Conservation (phyloP, 345 rosid genomes). For the Eutrema yunnanense region DNA sequence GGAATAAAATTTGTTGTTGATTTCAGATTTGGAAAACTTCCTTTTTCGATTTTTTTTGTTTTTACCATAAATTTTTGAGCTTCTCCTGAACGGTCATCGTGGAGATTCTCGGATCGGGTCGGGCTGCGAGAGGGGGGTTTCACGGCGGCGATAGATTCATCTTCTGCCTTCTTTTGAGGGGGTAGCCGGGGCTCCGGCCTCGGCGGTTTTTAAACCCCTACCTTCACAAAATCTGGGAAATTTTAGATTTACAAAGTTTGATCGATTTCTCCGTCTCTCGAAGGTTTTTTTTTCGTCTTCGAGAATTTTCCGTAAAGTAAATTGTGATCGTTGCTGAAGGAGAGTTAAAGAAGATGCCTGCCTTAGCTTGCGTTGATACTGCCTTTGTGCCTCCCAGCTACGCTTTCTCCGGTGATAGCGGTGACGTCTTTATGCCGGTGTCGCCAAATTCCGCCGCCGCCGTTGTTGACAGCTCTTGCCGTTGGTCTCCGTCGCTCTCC, state of each 20-base stretch:
- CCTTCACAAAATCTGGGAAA: slow-evolving; percentile 34
- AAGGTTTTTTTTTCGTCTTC: neutral
- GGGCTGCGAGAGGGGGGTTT: slow-evolving; percentile 40
- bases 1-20: slow-evolving; percentile 4
- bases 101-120: slow-evolving; percentile 39
- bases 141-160: slow-evolving; percentile 46
- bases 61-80: neutral
- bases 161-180: slow-evolving; percentile 90
- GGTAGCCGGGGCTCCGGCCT: slow-evolving; percentile 99
- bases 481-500: slow-evolving; percentile 74
- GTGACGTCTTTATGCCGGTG: slow-evolving; percentile 14
- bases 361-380: slow-evolving; percentile 76
- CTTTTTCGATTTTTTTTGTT: neutral
- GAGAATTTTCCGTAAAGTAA: slow-evolving; percentile 3
- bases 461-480: slow-evolving; percentile 18
- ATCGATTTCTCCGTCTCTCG: neutral
- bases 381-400: slow-evolving; percentile 30
- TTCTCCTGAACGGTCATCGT: slow-evolving; percentile 24
- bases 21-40: neutral
- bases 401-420: slow-evolving; percentile 46
- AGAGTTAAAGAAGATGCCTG: slow-evolving; percentile 69
- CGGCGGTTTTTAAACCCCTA: slow-evolving; percentile 99
- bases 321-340: slow-evolving; percentile 20
- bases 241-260: neutral
- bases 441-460: slow-evolving; percentile 18